Evolutionary conservation across 257 asterid genomes (phyloP).

Genomic region (Primulina tabacum): DNA sequence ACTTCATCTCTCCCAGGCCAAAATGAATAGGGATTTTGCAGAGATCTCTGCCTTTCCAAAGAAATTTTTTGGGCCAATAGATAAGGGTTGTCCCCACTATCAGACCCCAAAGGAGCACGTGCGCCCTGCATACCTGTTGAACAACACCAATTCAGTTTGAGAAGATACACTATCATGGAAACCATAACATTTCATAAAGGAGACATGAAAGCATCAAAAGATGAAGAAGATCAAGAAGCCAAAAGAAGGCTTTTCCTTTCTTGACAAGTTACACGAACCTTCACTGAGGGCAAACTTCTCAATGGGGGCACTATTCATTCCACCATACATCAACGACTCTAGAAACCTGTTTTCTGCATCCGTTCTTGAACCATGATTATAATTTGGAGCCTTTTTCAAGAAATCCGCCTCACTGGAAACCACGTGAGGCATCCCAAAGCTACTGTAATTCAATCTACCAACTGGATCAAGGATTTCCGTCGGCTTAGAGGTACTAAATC

Average conservation of each 20-base stretch:
- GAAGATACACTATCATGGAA: conserved; percentile 18
- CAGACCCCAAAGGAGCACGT: conserved; percentile 47
- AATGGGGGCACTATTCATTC: conserved; percentile 37
- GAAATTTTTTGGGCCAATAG: conserved; percentile 55
- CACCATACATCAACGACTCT: conserved; percentile 84
- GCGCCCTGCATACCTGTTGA: conserved; percentile 68
- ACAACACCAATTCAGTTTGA: conserved; percentile 15
- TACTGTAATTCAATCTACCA: conserved; percentile 39
- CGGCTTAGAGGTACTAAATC: conserved; percentile 75
- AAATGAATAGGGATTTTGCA: conserved; percentile 51
- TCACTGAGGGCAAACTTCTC: conserved; percentile 68
- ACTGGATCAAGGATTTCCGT: conserved; percentile 55
- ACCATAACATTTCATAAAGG: neutral
- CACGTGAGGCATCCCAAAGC: conserved; percentile 45
- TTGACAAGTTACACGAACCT: conserved; percentile 45
- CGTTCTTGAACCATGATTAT: conserved; percentile 41
- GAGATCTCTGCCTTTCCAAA: conserved; percentile 77
- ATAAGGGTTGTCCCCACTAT: conserved; percentile 55
- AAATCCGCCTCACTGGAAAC: conserved; percentile 53
- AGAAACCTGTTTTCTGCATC: conserved; percentile 84
- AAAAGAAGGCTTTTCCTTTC: neutral
- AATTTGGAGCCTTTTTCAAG: conserved; percentile 53
- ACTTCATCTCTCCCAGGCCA: conserved; percentile 67
- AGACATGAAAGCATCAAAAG: neutral
- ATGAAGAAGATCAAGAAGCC: no score